Evolutionary conservation across 768 basidiomycete species (phyloP).

Genomic region (Russula olivacea): DNA sequence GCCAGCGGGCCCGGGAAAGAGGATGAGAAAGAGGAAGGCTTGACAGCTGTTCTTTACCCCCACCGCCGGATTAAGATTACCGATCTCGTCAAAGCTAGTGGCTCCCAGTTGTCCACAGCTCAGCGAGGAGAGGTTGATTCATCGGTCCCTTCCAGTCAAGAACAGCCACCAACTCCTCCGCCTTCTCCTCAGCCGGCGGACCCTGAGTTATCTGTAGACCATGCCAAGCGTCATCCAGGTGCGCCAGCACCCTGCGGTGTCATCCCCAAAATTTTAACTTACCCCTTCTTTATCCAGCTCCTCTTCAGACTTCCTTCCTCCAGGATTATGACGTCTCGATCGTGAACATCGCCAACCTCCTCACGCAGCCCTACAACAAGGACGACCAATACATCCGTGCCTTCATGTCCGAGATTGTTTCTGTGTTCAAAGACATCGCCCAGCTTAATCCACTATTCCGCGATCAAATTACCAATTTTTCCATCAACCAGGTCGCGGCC

Average conservation of each 20-base stretch:
- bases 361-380: constrained; percentile 78
- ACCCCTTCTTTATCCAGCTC: constrained; percentile 35
- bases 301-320: constrained; percentile 79
- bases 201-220: constrained; percentile 7
- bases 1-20: constrained; percentile 51
- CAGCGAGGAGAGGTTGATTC: constrained; percentile 32
- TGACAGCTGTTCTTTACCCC: constrained; percentile 94
- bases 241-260: not conserved
- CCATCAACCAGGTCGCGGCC: constrained; percentile 83
- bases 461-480: constrained; percentile 96
- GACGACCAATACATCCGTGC: constrained; percentile 94
- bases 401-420: constrained; percentile 93
- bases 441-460: constrained; percentile 96
- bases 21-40: constrained; percentile 73
- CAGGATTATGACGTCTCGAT: constrained; percentile 80
- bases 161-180: constrained; percentile 43
- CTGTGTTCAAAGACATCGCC: constrained; percentile 97
- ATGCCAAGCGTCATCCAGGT: constrained; percentile 23
- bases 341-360: constrained; percentile 80
- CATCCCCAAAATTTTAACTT: constrained; percentile 4
- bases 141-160: constrained; percentile 37
- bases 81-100: constrained; percentile 71
- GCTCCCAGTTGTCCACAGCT: constrained; percentile 33
- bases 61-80: constrained; percentile 86
- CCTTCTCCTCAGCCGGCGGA: constrained; percentile 30